Evolutionary conservation across 352 stramenopile species (phyloP).

Genomic region (Globisporangium uncinulatum): DNA sequence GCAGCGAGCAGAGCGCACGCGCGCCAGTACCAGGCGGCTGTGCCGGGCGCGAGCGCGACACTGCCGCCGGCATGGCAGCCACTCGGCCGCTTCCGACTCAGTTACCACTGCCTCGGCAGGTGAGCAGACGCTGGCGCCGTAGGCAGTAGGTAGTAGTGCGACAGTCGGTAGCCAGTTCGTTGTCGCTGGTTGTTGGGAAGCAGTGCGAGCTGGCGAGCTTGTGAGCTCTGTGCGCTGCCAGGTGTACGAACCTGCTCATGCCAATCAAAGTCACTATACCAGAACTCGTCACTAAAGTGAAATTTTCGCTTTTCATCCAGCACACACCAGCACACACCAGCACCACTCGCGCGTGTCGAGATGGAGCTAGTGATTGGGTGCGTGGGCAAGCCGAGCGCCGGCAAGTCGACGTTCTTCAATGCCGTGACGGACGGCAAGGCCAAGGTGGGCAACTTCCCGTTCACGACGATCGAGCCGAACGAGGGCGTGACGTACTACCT

Average conservation of each 20-base stretch:
- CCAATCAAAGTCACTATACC: background rate
- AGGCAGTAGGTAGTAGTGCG: background rate
- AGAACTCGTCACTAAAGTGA: constrained; percentile 7
- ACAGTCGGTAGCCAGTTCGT: background rate
- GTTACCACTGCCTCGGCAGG: constrained; percentile 16
- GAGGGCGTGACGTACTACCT: constrained; percentile 89
- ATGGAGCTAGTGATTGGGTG: constrained; percentile 89
- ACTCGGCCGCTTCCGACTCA: constrained; percentile 28
- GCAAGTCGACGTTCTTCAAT: constrained; percentile 90
- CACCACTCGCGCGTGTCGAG: background rate
- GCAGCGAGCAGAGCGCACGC: constrained; percentile 19
- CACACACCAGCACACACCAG: constrained; percentile 1
- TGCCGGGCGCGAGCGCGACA: background rate
- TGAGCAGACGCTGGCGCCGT: background rate
- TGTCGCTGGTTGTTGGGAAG: background rate
- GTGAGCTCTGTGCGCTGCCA: no score
- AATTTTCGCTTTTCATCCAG: background rate
- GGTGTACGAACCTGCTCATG: background rate
- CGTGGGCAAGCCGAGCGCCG: constrained; percentile 83
- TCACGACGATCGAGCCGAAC: constrained; percentile 89
- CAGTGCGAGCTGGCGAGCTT: no score
- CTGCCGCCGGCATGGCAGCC: constrained; percentile 19
- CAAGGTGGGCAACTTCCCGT: constrained; percentile 86
- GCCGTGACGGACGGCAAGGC: constrained; percentile 86
- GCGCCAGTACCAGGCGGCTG: constrained; percentile 12